phyloP scores from a whole-genome alignment of 192 early-diverging fungal genomes.

The Chytriomyces hyalinus region DNA sequence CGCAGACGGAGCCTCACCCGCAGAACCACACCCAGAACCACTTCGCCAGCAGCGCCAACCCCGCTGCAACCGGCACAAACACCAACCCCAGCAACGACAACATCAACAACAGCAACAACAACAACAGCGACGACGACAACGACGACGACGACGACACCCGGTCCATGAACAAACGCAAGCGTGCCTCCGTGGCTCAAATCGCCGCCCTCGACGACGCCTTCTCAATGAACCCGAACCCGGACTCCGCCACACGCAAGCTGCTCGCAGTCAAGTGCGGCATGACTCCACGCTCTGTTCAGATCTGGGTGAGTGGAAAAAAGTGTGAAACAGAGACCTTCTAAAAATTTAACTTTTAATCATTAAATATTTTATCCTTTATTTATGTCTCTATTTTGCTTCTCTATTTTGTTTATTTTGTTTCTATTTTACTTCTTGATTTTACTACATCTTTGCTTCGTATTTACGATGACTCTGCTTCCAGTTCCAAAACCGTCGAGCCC shows the following conservation, averaged over 20 bases:
- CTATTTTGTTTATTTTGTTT: not conserved
- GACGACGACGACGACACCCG: not conserved
- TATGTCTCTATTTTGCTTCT: not conserved
- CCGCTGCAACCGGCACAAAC: not conserved
- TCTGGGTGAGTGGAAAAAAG: slow-evolving; percentile 14
- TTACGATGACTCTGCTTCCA: not conserved
- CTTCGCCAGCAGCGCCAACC: not conserved
- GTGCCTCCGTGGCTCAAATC: slow-evolving; percentile 8
- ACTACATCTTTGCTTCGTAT: not conserved
- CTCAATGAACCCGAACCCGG: slow-evolving; percentile 27
- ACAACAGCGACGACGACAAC: not conserved
- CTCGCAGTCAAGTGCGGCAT: slow-evolving; percentile 4
- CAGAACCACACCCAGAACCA: no score
- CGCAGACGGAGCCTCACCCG: no score
- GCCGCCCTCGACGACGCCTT: slow-evolving; percentile 10
- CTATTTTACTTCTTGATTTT: not conserved
- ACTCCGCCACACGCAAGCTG: not conserved
- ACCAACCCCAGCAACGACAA: not conserved
- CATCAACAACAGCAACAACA: not conserved
- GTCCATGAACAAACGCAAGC: not conserved
- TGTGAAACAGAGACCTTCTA: not conserved
- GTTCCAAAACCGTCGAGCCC: slow-evolving; percentile 23
- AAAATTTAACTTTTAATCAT: not conserved
- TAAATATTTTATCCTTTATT: not conserved
- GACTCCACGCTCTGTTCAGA: slow-evolving; percentile 20